Evolutionary conservation across 2,329 filamentous ascomycete species (phyloP).

Genomic region (Cladosporium sp.): DNA sequence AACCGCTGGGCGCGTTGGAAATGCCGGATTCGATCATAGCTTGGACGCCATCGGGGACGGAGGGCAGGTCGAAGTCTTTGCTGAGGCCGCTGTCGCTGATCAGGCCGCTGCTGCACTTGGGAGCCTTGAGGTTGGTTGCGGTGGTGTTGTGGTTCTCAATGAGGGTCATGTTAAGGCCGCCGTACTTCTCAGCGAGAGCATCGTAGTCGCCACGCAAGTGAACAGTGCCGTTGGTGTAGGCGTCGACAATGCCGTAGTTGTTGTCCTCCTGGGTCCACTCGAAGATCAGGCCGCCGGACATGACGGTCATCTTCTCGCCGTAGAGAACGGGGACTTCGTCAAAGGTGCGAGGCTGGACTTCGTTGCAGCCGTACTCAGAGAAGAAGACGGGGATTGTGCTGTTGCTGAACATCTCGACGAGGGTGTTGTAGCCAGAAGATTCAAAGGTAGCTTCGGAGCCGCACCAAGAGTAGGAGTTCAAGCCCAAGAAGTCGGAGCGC

Average conservation of each 20-base stretch:
- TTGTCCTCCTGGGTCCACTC: constrained; percentile 71
- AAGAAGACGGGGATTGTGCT: constrained; percentile 74
- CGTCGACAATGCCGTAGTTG: constrained; percentile 47
- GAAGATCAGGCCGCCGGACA: constrained; percentile 77
- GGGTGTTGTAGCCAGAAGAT: constrained; percentile 58
- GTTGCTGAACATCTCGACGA: constrained; percentile 62
- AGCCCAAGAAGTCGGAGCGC: constrained; percentile 68
- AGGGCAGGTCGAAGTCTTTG: constrained; percentile 74
- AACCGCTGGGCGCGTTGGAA: constrained; percentile 52
- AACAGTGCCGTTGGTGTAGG: constrained; percentile 41
- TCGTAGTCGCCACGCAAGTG: constrained; percentile 49
- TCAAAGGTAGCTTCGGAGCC: constrained; percentile 62
- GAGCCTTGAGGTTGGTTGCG: constrained; percentile 52
- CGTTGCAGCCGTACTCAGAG: constrained; percentile 78
- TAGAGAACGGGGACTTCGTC: constrained; percentile 73
- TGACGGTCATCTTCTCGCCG: constrained; percentile 63
- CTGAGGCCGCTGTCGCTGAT: constrained; percentile 67
- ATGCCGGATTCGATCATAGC: constrained; percentile 75
- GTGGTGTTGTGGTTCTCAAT: constrained; percentile 61
- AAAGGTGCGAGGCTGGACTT: constrained; percentile 65
- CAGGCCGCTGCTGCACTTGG: constrained; percentile 61
- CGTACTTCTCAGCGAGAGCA: constrained; percentile 71
- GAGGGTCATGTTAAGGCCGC: constrained; percentile 65
- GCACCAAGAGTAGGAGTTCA: constrained; percentile 74
- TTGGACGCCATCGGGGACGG: constrained; percentile 62